These are phyloP conservation scores for Aureococcus anophagefferens DNA, from an alignment of 108 stramenopile species.

Conservation along the genomic window DNA sequence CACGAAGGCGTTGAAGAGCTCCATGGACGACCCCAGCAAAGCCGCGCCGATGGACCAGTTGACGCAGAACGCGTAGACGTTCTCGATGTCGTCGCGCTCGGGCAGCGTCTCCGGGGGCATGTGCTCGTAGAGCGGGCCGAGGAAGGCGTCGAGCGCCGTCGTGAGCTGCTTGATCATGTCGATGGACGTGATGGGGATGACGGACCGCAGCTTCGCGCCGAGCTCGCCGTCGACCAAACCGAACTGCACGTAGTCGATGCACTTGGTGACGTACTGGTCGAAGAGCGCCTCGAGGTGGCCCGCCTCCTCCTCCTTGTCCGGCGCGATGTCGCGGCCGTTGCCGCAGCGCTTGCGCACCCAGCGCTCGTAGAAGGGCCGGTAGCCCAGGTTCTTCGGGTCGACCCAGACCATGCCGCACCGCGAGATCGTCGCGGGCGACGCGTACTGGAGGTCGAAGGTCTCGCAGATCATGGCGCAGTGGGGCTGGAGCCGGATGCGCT, in stretches of 20 bases:
- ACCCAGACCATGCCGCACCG: constrained; percentile 68
- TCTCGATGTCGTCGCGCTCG: constrained; percentile 25
- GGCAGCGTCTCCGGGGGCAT: neutral
- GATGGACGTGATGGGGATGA: constrained; percentile 46
- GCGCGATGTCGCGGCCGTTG: constrained; percentile 21
- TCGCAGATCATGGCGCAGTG: constrained; percentile 61
- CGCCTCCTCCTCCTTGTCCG: constrained; percentile 11
- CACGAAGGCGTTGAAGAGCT: constrained; percentile 44
- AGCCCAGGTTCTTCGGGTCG: constrained; percentile 58
- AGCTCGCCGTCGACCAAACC: constrained; percentile 49
- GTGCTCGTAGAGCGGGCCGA: constrained; percentile 4
- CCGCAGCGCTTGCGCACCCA: constrained; percentile 43
- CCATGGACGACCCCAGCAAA: constrained; percentile 25
- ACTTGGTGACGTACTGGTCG: constrained; percentile 44
- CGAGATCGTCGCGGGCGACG: constrained; percentile 59
- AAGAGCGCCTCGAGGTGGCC: constrained; percentile 37
- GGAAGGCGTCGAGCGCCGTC: constrained; percentile 41
- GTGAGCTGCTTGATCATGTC: constrained; percentile 61
- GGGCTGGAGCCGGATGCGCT: constrained; percentile 59
- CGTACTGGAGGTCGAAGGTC: constrained; percentile 63
- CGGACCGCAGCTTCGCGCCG: constrained; percentile 44
- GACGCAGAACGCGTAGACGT: constrained; percentile 17
- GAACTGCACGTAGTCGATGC: constrained; percentile 50
- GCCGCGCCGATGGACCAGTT: constrained; percentile 54
- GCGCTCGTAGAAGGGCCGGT: constrained; percentile 33